Conservation (phyloP, 768 basidiomycete species). For the Hericium alpestre region DNA sequence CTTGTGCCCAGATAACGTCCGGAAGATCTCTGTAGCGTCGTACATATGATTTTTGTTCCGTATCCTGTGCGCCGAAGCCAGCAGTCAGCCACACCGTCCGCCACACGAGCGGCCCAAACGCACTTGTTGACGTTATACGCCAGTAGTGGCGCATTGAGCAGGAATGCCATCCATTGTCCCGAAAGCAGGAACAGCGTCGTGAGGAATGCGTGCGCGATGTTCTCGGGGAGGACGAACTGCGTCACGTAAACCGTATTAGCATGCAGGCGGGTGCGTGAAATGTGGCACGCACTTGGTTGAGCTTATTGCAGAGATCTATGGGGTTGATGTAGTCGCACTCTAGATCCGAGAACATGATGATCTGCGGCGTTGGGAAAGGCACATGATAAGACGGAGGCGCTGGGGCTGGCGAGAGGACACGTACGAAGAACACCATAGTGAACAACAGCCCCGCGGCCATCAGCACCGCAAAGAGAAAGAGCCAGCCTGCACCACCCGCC, state of each 20-base stretch:
- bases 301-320: conserved; percentile 99
- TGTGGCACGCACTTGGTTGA: conserved; percentile 67
- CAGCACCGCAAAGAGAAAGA: conserved; percentile 93
- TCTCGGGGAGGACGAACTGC: conserved; percentile 96
- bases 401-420: conserved; percentile 23
- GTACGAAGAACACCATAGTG: conserved; percentile 98
- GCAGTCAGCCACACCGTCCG: neutral
- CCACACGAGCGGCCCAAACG: conserved; percentile 20
- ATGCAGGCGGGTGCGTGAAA: no score
- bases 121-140: conserved; percentile 92
- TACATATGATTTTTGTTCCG: conserved; percentile 94
- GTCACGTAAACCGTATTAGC: no score
- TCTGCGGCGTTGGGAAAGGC: conserved; percentile 37
- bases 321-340: conserved; percentile 99
- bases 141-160: conserved; percentile 83
- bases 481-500: conserved; percentile 54
- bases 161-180: conserved; percentile 91
- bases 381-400: neutral
- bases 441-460: conserved; percentile 92
- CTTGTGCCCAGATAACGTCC: conserved; percentile 87
- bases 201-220: conserved; percentile 88
- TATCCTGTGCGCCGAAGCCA: conserved; percentile 42
- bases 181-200: conserved; percentile 83
- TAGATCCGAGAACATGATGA: conserved; percentile 99
- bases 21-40: conserved; percentile 98